A percentile compares a stretch with the other conserved stretches of the same genome.
Evolutionary conservation across 2,329 filamentous ascomycete genomes (phyloP).

Genomic region (Trichoderma oligosporum): DNA sequence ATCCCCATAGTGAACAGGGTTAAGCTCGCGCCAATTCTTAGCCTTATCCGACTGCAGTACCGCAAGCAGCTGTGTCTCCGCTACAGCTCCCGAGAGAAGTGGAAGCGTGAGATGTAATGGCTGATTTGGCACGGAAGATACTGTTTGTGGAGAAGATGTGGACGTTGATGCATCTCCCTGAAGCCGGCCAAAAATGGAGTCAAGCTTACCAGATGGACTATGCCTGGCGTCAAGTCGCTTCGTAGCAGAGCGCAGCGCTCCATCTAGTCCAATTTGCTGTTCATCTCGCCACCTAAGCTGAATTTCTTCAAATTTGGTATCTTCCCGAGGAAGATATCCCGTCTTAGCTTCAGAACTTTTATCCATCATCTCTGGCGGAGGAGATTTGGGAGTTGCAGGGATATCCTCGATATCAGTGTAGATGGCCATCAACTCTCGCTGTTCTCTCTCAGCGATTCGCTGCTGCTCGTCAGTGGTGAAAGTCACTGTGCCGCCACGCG

Average conservation of each 20-base stretch:
- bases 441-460: slow-evolving; percentile 54
- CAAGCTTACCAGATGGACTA: slow-evolving; percentile 36
- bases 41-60: slow-evolving; percentile 44
- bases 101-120: slow-evolving; percentile 29
- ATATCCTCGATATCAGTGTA: slow-evolving; percentile 54
- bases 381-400: slow-evolving; percentile 54
- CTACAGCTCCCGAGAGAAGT: slow-evolving; percentile 32
- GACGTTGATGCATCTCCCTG: slow-evolving; percentile 24
- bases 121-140: slow-evolving; percentile 14
- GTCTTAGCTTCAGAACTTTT: slow-evolving; percentile 29
- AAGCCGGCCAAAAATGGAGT: slow-evolving; percentile 40
- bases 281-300: slow-evolving; percentile 48
- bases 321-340: slow-evolving; percentile 38
- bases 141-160: slow-evolving; percentile 20
- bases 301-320: slow-evolving; percentile 45
- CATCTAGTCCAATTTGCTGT: slow-evolving; percentile 41
- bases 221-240: slow-evolving; percentile 41
- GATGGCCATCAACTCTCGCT: slow-evolving; percentile 57
- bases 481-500: slow-evolving; percentile 49
- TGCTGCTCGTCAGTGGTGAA: slow-evolving; percentile 55
- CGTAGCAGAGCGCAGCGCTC: slow-evolving; percentile 42
- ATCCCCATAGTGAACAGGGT: slow-evolving; percentile 35
- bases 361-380: slow-evolving; percentile 35
- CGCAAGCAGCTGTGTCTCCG: slow-evolving; percentile 41
- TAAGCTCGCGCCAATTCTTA: slow-evolving; percentile 42